Conservation (phyloP, 495 filamentous ascomycete species). For the Bacidia gigantensis region DNA sequence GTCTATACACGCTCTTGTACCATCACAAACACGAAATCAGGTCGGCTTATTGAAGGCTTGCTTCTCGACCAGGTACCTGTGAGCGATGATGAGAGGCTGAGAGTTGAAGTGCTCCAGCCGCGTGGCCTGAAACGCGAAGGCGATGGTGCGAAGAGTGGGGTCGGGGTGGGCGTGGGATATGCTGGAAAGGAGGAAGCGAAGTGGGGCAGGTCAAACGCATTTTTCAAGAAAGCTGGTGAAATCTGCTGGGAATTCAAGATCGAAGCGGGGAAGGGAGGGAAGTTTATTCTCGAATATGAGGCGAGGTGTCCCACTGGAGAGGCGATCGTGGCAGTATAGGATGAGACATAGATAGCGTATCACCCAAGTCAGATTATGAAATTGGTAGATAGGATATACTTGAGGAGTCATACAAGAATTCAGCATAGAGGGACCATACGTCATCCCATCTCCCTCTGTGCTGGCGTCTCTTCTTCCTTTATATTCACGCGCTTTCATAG, state of each 20-base stretch:
- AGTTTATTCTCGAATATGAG: slow-evolving; percentile 51
- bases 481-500: too few relatives aligned
- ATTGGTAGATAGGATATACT: too few relatives aligned
- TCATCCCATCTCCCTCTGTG: too few relatives aligned
- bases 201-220: slow-evolving; percentile 18
- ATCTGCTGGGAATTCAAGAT: slow-evolving; percentile 46
- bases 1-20: slow-evolving; percentile 43
- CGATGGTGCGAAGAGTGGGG: slow-evolving; percentile 27
- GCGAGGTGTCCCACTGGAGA: slow-evolving; percentile 40
- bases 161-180: slow-evolving; percentile 11
- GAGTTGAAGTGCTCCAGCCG: slow-evolving; percentile 39
- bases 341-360: too few relatives aligned
- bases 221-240: slow-evolving; percentile 41
- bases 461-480: too few relatives aligned
- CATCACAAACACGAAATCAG: slow-evolving; percentile 44
- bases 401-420: too few relatives aligned
- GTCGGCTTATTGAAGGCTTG: slow-evolving; percentile 33
- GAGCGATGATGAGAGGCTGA: slow-evolving; percentile 48
- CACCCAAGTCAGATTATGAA: too few relatives aligned
- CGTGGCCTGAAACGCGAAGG: slow-evolving; percentile 35
- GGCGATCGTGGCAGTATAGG: slow-evolving; percentile 21
- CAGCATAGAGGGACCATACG: too few relatives aligned
- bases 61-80: slow-evolving; percentile 57
- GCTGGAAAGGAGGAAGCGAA: slow-evolving; percentile 16
- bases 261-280: slow-evolving; percentile 40